Percentiles rank a stretch among this genome's conserved stretches.
Evolutionary conservation across 2,329 filamentous ascomycete genomes (phyloP).

Genomic region (Talaromyces rugulosus): DNA sequence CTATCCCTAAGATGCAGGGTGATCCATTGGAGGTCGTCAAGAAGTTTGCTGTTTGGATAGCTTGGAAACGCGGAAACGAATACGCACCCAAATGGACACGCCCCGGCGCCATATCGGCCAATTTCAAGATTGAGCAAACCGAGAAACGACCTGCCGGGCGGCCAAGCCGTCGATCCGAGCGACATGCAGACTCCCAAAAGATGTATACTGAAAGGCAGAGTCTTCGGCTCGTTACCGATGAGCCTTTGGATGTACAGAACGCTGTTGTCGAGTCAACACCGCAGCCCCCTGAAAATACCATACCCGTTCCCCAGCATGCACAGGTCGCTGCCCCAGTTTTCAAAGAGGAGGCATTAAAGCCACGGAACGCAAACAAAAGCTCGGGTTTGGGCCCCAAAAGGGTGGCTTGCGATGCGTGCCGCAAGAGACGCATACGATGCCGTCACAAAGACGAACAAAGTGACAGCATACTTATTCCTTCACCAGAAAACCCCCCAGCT

Average conservation of each 20-base stretch:
- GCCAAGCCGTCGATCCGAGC: conserved; percentile 53
- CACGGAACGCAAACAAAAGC: conserved; percentile 49
- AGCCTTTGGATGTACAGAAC: conserved; percentile 14
- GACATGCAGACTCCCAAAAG: conserved; percentile 44
- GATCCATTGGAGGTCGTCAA: conserved; percentile 59
- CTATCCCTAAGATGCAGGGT: conserved; percentile 59
- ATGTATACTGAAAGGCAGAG: conserved; percentile 36
- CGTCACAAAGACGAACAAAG: conserved; percentile 57
- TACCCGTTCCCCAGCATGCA: conserved; percentile 15
- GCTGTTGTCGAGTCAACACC: conserved; percentile 15
- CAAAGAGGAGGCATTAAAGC: conserved; percentile 30
- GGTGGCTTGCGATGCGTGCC: conserved; percentile 59
- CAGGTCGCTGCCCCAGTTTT: conserved; percentile 11
- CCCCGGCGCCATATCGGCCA: conserved; percentile 52
- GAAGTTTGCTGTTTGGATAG: conserved; percentile 61
- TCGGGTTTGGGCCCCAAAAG: conserved; percentile 57
- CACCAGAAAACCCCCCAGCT: conserved; percentile 24
- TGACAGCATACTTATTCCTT: conserved; percentile 15
- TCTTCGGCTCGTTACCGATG: conserved; percentile 32
- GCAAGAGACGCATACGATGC: conserved; percentile 59
- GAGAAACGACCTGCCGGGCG: conserved; percentile 55
- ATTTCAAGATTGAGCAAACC: conserved; percentile 42
- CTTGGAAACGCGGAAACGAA: conserved; percentile 65
- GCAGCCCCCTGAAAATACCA: conserved; percentile 22
- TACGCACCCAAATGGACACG: conserved; percentile 59